phyloP scores from a whole-genome alignment of 2,329 filamentous ascomycete genomes.

The Fusarium sp. region DNA sequence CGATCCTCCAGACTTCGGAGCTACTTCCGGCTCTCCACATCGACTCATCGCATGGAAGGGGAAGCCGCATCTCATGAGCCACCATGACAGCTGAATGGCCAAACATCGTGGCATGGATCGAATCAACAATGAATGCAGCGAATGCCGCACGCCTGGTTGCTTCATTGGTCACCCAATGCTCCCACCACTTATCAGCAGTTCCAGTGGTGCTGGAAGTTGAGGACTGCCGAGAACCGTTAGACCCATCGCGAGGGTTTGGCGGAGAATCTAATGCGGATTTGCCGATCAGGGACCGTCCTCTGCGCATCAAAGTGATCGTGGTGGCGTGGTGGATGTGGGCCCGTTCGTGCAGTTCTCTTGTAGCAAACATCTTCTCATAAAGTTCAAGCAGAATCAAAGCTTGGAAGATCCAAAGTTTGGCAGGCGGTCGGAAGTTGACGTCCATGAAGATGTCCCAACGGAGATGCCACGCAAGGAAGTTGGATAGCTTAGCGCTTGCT shows the following conservation, averaged over 20 bases:
- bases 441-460: slow-evolving; percentile 97
- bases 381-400: slow-evolving; percentile 88
- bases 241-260: slow-evolving; percentile 74
- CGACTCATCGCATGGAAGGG: slow-evolving; percentile 90
- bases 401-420: slow-evolving; percentile 97
- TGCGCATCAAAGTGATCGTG: slow-evolving; percentile 93
- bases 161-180: slow-evolving; percentile 94
- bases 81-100: slow-evolving; percentile 98
- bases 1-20: slow-evolving; percentile 85
- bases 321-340: slow-evolving; percentile 98
- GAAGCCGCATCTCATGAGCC: slow-evolving; percentile 91
- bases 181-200: slow-evolving; percentile 91
- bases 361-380: slow-evolving; percentile 98
- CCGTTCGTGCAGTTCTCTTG: slow-evolving; percentile 88
- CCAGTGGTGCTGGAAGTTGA: slow-evolving; percentile 72
- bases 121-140: slow-evolving; percentile 94
- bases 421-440: slow-evolving; percentile 87
- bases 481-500: slow-evolving; percentile 84
- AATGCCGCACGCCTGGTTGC: slow-evolving; percentile 91
- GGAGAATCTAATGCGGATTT: slow-evolving; percentile 87
- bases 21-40: slow-evolving; percentile 93
- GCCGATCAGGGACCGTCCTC: slow-evolving; percentile 90
- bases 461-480: slow-evolving; percentile 93
- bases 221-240: slow-evolving; percentile 69
- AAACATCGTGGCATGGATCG: slow-evolving; percentile 97